A percentile compares a stretch with the other conserved stretches of the same genome.
Evolutionary conservation across 169 alveolate genomes (phyloP).

Genomic region (Plasmodium gaboni): DNA sequence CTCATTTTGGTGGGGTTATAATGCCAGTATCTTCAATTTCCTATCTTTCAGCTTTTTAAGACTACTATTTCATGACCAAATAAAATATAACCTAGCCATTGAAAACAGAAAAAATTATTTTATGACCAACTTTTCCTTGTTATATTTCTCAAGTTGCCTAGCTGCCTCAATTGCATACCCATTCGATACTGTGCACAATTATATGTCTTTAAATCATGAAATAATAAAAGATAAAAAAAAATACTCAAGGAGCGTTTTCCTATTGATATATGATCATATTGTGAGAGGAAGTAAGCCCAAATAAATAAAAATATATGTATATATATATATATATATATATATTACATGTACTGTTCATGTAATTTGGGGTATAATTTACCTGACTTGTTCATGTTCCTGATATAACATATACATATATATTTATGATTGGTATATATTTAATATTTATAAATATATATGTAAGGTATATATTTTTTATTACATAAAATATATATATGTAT

Average conservation of each 20-base stretch:
- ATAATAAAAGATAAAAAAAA: slow-evolving; percentile 32
- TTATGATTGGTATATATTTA: background rate
- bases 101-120: slow-evolving; percentile 22
- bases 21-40: slow-evolving; percentile 58
- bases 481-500: background rate
- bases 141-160: slow-evolving; percentile 56
- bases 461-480: background rate
- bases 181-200: slow-evolving; percentile 33
- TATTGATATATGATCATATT: slow-evolving; percentile 45
- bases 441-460: background rate
- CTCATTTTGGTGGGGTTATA: slow-evolving; percentile 76
- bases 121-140: slow-evolving; percentile 27
- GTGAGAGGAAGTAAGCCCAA: slow-evolving; percentile 40
- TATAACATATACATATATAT: too few species aligned
- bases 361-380: too few species aligned
- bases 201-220: slow-evolving; percentile 60
- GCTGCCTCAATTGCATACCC: slow-evolving; percentile 59
- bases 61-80: slow-evolving; percentile 51
- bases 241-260: slow-evolving; percentile 23
- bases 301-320: background rate
- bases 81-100: slow-evolving; percentile 40
- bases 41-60: slow-evolving; percentile 60
- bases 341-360: too few species aligned
- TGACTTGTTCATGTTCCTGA: too few species aligned
- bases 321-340: background rate